phyloP scores from a whole-genome alignment of 352 stramenopile genomes.

The Phytophthora lateralis region DNA sequence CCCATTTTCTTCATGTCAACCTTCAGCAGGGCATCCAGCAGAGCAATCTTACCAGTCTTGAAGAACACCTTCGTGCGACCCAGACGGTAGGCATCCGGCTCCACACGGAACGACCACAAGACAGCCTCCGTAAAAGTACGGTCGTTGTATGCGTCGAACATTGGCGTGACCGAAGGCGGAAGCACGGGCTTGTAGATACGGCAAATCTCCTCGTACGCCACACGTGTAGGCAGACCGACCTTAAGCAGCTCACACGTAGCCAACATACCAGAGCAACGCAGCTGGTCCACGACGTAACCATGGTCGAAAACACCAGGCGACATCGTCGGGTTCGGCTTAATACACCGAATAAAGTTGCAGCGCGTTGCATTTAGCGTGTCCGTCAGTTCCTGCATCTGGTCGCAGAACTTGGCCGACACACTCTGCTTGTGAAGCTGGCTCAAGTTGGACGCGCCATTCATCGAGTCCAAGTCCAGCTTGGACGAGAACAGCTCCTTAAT shows the following conservation, averaged over 20 bases:
- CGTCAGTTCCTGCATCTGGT: constrained; percentile 88
- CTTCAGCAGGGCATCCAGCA: constrained; percentile 87
- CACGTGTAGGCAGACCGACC: constrained; percentile 88
- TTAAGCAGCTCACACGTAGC: constrained; percentile 93
- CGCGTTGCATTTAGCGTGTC: constrained; percentile 85
- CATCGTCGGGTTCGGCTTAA: constrained; percentile 92
- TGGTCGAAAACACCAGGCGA: constrained; percentile 83
- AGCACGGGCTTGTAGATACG: constrained; percentile 87
- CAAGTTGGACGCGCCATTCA: constrained; percentile 44
- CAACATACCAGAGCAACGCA: constrained; percentile 90
- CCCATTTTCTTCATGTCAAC: constrained; percentile 92
- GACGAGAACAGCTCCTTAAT: constrained; percentile 86
- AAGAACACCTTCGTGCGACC: constrained; percentile 93
- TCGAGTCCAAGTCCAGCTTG: constrained; percentile 59
- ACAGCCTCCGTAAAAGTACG: constrained; percentile 89
- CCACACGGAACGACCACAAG: constrained; percentile 91
- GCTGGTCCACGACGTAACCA: constrained; percentile 89
- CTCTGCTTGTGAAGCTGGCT: constrained; percentile 59
- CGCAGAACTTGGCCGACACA: constrained; percentile 85
- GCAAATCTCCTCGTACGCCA: constrained; percentile 91
- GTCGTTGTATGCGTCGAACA: constrained; percentile 86
- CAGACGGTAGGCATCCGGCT: constrained; percentile 85
- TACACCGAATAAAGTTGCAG: constrained; percentile 91
- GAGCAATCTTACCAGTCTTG: constrained; percentile 91
- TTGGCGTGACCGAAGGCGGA: constrained; percentile 71